Percentiles rank a stretch among this genome's conserved stretches.
Evolutionary conservation across 495 filamentous ascomycete species (phyloP).

Genomic region (Elasticomyces elasticus): DNA sequence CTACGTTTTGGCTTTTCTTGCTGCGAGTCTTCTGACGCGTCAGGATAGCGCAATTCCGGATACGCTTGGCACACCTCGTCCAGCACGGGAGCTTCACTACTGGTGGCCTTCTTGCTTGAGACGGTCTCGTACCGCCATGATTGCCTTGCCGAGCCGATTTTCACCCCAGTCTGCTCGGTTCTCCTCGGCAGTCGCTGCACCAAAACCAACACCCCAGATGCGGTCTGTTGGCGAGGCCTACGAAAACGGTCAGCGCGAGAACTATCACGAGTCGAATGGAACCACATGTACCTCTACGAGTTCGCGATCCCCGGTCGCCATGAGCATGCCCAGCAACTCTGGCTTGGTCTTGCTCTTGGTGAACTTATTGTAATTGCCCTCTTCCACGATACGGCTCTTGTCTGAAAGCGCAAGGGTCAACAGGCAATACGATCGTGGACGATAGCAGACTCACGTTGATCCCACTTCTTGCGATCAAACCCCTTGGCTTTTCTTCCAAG

Average conservation of each 20-base stretch:
- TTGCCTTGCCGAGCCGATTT: slow-evolving; percentile 56
- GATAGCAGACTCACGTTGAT: slow-evolving; percentile 23
- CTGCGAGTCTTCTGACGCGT: background rate
- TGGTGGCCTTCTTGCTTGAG: slow-evolving; percentile 27
- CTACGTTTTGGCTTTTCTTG: background rate
- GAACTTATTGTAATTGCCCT: slow-evolving; percentile 21
- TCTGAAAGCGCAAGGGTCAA: slow-evolving; percentile 23
- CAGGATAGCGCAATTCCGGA: too few relatives aligned
- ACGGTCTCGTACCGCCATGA: slow-evolving; percentile 41
- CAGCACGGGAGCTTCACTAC: too few relatives aligned
- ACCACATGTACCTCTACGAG: slow-evolving; percentile 49
- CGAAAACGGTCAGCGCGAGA: background rate
- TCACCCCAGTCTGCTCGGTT: slow-evolving; percentile 49
- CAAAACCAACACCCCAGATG: slow-evolving; percentile 61
- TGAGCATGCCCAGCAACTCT: slow-evolving; percentile 36
- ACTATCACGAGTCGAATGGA: background rate
- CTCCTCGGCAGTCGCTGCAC: slow-evolving; percentile 36
- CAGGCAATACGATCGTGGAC: background rate
- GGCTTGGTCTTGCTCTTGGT: slow-evolving; percentile 23
- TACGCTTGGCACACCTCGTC: too few relatives aligned
- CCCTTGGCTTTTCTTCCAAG: slow-evolving; percentile 44
- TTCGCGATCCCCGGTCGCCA: slow-evolving; percentile 49
- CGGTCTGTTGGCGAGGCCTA: slow-evolving; percentile 46
- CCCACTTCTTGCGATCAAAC: slow-evolving; percentile 48
- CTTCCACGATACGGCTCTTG: slow-evolving; percentile 44